phyloP scores from a whole-genome alignment of 768 basidiomycete species.

The Pleurotus cornucopiae region DNA sequence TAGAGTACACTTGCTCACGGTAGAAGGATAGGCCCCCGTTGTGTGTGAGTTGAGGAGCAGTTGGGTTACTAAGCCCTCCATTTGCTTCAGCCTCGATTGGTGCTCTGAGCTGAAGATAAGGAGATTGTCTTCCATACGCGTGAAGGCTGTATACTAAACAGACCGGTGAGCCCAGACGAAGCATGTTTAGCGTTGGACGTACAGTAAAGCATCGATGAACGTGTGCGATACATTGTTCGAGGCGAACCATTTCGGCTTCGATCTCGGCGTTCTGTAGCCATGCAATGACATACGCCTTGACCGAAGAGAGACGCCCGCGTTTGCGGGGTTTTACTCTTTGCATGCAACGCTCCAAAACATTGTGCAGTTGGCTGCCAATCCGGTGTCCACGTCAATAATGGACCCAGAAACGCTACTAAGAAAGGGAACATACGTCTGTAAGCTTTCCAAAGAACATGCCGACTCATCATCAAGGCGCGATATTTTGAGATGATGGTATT shows the following conservation, averaged over 20 bases:
- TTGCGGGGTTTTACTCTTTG: not conserved
- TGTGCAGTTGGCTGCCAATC: not conserved
- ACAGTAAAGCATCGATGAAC: not conserved
- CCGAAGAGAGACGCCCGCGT: not conserved
- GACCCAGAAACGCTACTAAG: too few species aligned
- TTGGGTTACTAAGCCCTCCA: constrained; percentile 2
- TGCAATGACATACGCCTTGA: not conserved
- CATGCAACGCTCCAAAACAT: not conserved
- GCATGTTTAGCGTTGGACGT: too few species aligned
- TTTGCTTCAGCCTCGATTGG: not conserved
- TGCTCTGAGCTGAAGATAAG: constrained; percentile 2
- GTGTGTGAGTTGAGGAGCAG: not conserved
- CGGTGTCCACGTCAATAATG: too few species aligned
- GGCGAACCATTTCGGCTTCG: not conserved
- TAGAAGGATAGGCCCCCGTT: not conserved
- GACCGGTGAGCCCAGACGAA: not conserved
- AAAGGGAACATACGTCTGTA: not conserved
- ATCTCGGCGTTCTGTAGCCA: not conserved
- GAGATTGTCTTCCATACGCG: constrained; percentile 1
- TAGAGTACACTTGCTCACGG: not conserved
- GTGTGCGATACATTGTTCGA: not conserved
- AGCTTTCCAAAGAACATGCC: not conserved
- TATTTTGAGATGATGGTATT: not conserved
- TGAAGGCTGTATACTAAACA: constrained; percentile 1
- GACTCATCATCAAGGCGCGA: not conserved